phyloP scores from a whole-genome alignment of 2,329 filamentous ascomycete species.

The Parastagonospora avenae region DNA sequence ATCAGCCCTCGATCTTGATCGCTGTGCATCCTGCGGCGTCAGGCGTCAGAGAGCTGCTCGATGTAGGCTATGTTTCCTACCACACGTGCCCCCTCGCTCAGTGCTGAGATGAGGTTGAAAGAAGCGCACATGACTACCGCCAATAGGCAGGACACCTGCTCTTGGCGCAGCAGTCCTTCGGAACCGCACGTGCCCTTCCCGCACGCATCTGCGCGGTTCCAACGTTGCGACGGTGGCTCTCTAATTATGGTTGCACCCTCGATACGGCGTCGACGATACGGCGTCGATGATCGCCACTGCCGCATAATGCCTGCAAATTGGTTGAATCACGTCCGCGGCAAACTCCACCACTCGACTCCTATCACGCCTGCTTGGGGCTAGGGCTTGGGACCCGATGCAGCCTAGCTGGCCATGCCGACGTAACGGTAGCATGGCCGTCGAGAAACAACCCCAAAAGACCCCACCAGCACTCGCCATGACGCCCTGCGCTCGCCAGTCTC shows the following conservation, averaged over 20 bases:
- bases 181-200: slow-evolving; percentile 15
- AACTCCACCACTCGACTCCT: slow-evolving; percentile 16
- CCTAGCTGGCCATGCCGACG: slow-evolving; percentile 32
- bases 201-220: slow-evolving; percentile 7
- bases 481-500: slow-evolving; percentile 27
- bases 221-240: background rate
- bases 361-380: slow-evolving; percentile 18
- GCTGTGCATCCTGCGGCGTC: background rate
- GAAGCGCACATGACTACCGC: slow-evolving; percentile 1
- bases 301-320: slow-evolving; percentile 25
- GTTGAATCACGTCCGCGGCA: slow-evolving; percentile 31
- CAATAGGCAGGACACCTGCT: background rate
- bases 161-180: slow-evolving; percentile 5
- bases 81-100: background rate
- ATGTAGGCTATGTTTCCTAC: background rate
- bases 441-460: slow-evolving; percentile 33
- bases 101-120: slow-evolving; percentile 6
- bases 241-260: slow-evolving; percentile 12
- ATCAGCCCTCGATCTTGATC: slow-evolving; percentile 11
- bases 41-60: background rate
- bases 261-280: background rate
- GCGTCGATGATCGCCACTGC: slow-evolving; percentile 11
- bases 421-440: slow-evolving; percentile 39
- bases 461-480: slow-evolving; percentile 35
- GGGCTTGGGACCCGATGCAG: slow-evolving; percentile 13